Conservation (phyloP, 192 early-diverging fungal genomes). For the Umbelopsis sp. region DNA sequence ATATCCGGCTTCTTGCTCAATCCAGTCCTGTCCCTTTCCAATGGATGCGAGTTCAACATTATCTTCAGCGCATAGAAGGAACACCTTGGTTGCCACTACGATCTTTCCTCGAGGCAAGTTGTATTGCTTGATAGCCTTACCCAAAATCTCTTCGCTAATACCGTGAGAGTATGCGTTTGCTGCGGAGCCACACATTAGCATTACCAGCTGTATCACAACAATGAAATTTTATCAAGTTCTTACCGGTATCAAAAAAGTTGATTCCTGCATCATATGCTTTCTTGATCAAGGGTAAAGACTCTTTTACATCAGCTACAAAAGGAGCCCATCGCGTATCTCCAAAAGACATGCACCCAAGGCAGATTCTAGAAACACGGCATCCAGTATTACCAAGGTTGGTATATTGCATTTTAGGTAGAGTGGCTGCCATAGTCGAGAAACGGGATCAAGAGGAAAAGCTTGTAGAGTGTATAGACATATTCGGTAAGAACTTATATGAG, state of each 20-base stretch:
- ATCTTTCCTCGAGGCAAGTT: constrained; percentile 61
- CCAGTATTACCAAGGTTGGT: constrained; percentile 22
- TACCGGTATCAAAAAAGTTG: constrained; percentile 75
- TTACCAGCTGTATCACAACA: not conserved
- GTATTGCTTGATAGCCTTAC: constrained; percentile 37
- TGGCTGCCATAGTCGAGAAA: not conserved
- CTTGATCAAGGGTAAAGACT: constrained; percentile 44
- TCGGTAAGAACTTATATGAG: too few species aligned
- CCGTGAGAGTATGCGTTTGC: constrained; percentile 50
- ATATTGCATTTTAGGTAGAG: constrained; percentile 20
- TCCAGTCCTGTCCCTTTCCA: not conserved
- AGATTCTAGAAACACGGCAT: constrained; percentile 41
- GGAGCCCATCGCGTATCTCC: constrained; percentile 37
- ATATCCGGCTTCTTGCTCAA: not conserved
- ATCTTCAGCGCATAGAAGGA: constrained; percentile 45
- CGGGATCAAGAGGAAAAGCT: too few species aligned
- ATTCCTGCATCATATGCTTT: constrained; percentile 70
- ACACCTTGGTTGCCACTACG: constrained; percentile 79
- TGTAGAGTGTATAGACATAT: too few species aligned
- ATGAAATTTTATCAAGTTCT: not conserved
- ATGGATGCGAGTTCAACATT: not conserved
- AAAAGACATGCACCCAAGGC: constrained; percentile 54
- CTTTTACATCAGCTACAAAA: constrained; percentile 46
- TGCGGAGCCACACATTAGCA: constrained; percentile 26
- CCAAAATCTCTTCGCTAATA: constrained; percentile 37